A percentile compares a stretch with the other conserved stretches of the same genome.
Evolutionary conservation across 345 rosid genomes (phyloP).

Genomic region (Durio zibethinus): DNA sequence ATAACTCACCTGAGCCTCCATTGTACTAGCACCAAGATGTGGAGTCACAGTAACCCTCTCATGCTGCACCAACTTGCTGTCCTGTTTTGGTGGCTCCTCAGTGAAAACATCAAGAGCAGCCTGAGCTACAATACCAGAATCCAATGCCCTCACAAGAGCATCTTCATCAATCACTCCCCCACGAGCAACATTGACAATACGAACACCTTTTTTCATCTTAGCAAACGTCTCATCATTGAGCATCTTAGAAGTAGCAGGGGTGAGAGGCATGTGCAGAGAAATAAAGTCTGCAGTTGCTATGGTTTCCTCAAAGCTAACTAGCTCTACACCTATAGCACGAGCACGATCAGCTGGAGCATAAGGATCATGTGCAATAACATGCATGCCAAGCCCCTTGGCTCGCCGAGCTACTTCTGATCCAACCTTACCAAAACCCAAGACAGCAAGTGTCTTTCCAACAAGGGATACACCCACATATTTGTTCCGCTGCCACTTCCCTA

Average conservation of each 20-base stretch:
- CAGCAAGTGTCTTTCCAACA: slow-evolving; percentile 78
- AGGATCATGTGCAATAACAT: slow-evolving; percentile 83
- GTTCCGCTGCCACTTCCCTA: slow-evolving; percentile 83
- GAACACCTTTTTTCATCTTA: slow-evolving; percentile 87
- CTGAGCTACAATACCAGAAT: slow-evolving; percentile 85
- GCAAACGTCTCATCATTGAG: slow-evolving; percentile 77
- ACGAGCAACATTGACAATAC: slow-evolving; percentile 85
- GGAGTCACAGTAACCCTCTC: slow-evolving; percentile 81
- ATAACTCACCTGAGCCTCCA: slow-evolving; percentile 75
- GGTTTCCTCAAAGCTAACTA: slow-evolving; percentile 79
- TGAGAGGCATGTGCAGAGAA: slow-evolving; percentile 87
- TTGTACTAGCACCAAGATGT: slow-evolving; percentile 92
- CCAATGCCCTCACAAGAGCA: slow-evolving; percentile 77
- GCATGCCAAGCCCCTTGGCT: slow-evolving; percentile 93
- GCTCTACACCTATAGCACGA: slow-evolving; percentile 73
- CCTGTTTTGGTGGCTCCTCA: slow-evolving; percentile 67
- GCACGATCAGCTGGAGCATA: slow-evolving; percentile 92
- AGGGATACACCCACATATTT: slow-evolving; percentile 87
- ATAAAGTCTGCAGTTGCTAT: slow-evolving; percentile 75
- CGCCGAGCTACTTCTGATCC: slow-evolving; percentile 89
- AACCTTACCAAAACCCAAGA: slow-evolving; percentile 87
- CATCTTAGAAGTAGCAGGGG: slow-evolving; percentile 66
- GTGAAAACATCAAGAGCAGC: slow-evolving; percentile 90
- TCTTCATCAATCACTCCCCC: slow-evolving; percentile 94
- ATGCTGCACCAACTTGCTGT: slow-evolving; percentile 72